Base-by-base conservation (phyloP, 2,329 filamentous ascomycete genomes). In the Ophiocordyceps camponoti-rufipedis region DNA sequence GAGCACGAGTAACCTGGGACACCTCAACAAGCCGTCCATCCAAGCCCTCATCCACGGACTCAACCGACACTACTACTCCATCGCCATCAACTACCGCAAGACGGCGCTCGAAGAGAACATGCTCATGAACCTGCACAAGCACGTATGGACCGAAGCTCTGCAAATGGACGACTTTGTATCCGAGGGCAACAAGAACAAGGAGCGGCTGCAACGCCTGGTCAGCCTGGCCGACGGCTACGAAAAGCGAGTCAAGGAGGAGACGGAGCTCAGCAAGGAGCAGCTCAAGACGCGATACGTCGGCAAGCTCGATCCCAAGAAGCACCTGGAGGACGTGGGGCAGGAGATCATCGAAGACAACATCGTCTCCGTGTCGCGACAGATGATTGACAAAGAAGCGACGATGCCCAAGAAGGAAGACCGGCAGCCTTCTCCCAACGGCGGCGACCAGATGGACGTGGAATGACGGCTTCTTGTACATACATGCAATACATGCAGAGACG, bases 51-150 rank as follows among this genome's bases (percentile, higher is more conserved):
- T 98, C 52, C 91, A 98, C 65, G 91, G 91, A 48, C 75, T 98
- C 41, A 98, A 98, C 71, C 76, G 91, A 58, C 91, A 98, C 70
- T 98, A 98, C 74, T 98, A 98, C 74, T 94, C 86, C 56, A 98
- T 98, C 60, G 89, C 78, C 48, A 96, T 98, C 69, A 88, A 95
- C 67, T 98, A 98, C 67, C 76, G 89, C 60, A 98, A 98, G 72
- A 94, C 89, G 0, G 89, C 86, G 1, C 71, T 98, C 44, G 91
- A 98, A 63, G 93, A 98, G 72, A 96, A 94, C 66, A 98, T 98
- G 91, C 67, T 98, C 57, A 98, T 98, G 93, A 98, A 98, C 62
- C 70, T 98, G 53, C 91, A 98, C 75, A 98, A 98, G 73, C 91
- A 96, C 55, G 88, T 95, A 41, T 98, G 91, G 91, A 98, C 93